A percentile compares a stretch with the other conserved stretches of the same genome.
Evolutionary conservation across 176 grass and related monocot species (phyloP).

Genomic region (Rhynchospora breviuscula): DNA sequence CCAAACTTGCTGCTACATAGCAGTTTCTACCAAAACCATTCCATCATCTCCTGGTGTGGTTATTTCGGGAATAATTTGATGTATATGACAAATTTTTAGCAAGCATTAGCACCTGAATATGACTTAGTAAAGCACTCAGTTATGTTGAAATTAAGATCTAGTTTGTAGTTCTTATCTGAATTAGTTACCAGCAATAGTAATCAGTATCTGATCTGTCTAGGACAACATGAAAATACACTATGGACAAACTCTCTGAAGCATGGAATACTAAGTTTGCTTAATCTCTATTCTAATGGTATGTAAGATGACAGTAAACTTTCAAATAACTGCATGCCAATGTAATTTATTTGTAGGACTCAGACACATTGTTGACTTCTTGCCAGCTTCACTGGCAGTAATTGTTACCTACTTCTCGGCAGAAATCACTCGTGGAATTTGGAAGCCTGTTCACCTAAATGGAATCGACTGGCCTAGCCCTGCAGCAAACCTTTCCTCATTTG

Average conservation of each 20-base stretch:
- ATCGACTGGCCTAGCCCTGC: constrained; percentile 47
- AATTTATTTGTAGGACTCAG: constrained; percentile 49
- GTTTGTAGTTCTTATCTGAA: not conserved
- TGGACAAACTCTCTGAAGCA: not conserved
- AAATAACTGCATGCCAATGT: constrained; percentile 16
- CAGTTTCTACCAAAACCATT: not conserved
- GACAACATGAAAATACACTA: not conserved
- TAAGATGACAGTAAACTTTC: not conserved
- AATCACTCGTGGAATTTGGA: constrained; percentile 57
- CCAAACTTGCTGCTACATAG: not conserved
- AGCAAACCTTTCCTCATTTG: constrained; percentile 45
- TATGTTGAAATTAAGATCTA: not conserved
- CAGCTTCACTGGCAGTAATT: constrained; percentile 42
- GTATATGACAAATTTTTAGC: not conserved
- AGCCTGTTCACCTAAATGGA: constrained; percentile 46
- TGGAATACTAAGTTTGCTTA: not conserved
- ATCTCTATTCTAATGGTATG: not conserved
- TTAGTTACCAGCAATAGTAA: not conserved
- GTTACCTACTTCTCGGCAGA: constrained; percentile 49
- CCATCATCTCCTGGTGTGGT: not conserved
- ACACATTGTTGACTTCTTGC: constrained; percentile 46
- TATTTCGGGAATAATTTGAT: not conserved
- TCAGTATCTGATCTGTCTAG: not conserved
- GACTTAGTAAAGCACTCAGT: not conserved
- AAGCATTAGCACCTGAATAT: not conserved